phyloP scores from a whole-genome alignment of 768 basidiomycete genomes.

The Phanerochaete sordida region DNA sequence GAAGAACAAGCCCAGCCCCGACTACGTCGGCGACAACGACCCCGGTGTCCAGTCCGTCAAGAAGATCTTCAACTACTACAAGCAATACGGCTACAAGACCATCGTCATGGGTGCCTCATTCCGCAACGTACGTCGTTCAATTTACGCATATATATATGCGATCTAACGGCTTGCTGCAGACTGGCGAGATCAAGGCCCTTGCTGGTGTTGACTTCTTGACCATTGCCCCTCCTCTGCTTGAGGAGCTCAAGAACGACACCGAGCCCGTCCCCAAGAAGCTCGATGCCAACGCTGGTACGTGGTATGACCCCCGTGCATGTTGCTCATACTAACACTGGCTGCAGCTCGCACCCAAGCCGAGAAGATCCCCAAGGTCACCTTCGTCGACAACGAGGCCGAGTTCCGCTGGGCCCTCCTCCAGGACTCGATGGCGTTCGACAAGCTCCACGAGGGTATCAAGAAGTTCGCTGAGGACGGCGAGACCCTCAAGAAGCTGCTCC shows the following conservation, averaged over 20 bases:
- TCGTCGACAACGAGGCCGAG: conserved; percentile 88
- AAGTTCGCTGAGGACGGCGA: conserved; percentile 97
- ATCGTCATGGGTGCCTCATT: conserved; percentile 99
- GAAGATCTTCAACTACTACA: conserved; percentile 99
- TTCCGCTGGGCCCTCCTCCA: conserved; percentile 94
- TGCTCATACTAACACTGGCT: neutral
- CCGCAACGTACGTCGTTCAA: conserved; percentile 74
- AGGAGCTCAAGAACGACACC: conserved; percentile 85
- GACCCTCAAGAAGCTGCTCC: conserved; percentile 80
- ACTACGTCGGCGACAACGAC: conserved; percentile 88
- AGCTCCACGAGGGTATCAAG: conserved; percentile 96
- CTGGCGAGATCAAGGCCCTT: conserved; percentile 89
- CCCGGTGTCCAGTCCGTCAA: conserved; percentile 95
- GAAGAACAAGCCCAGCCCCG: conserved; percentile 75
- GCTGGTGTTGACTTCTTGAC: conserved; percentile 98
- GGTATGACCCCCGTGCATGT: neutral
- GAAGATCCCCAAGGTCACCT: conserved; percentile 76
- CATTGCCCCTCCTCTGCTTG: conserved; percentile 86
- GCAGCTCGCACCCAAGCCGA: conserved; percentile 48
- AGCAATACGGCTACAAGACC: conserved; percentile 96
- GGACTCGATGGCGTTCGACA: conserved; percentile 98
- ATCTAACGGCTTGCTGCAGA: conserved; percentile 35
- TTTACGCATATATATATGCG: neutral
- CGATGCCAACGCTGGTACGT: conserved; percentile 57
- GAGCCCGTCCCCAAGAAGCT: conserved; percentile 83